Evolutionary conservation across 148 eudicot species (phyloP).

Genomic region (Amaranthus hypochondriacus): DNA sequence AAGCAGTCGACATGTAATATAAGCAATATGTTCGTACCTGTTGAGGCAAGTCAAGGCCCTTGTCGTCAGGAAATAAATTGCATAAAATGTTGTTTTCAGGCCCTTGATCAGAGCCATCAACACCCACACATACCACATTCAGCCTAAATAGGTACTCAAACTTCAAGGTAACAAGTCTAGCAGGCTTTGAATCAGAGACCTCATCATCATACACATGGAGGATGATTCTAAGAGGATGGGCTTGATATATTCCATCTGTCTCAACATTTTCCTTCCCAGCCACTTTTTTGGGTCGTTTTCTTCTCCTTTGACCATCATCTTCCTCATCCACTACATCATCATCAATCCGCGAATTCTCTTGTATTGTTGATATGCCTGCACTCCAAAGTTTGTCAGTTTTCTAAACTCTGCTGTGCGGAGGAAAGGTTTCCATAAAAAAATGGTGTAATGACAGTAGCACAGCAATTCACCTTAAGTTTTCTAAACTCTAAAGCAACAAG

Average conservation of each 20-base stretch:
- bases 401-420: too few relatives aligned
- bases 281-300: slow-evolving; percentile 79
- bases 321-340: slow-evolving; percentile 89
- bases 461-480: background rate
- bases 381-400: slow-evolving; percentile 17
- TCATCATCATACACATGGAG: slow-evolving; percentile 66
- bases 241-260: slow-evolving; percentile 59
- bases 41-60: slow-evolving; percentile 87
- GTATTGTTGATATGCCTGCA: slow-evolving; percentile 46
- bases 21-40: slow-evolving; percentile 42
- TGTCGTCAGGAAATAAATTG: slow-evolving; percentile 89
- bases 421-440: background rate
- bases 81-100: slow-evolving; percentile 66
- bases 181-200: slow-evolving; percentile 44
- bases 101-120: slow-evolving; percentile 69
- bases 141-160: slow-evolving; percentile 80
- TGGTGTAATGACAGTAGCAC: background rate
- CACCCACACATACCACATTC: slow-evolving; percentile 83
- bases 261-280: slow-evolving; percentile 64
- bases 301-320: slow-evolving; percentile 92
- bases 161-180: slow-evolving; percentile 68
- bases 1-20: background rate
- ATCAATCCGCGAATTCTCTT: slow-evolving; percentile 62
- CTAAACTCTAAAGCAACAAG: background rate
- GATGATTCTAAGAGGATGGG: slow-evolving; percentile 74